A percentile compares a stretch with the other conserved stretches of the same genome.
These are phyloP conservation scores for Fragaria iinumae DNA, from an alignment of 306 rosid species.

Conservation along the genomic window DNA sequence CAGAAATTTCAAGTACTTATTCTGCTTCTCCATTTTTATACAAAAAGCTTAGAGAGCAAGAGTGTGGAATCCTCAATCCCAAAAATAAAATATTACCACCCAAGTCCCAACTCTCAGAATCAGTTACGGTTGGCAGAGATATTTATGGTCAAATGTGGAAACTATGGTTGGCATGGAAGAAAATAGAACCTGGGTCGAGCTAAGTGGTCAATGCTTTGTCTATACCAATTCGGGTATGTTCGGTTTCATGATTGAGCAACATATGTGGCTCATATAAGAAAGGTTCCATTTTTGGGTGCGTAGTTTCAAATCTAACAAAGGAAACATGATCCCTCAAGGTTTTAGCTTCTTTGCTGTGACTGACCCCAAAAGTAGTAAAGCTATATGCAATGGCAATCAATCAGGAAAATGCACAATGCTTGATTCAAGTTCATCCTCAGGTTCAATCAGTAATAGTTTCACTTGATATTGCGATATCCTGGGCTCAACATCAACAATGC, in stretches of 20 bases:
- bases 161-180: slow-evolving; percentile 1
- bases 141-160: not conserved
- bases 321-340: not conserved
- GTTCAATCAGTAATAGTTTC: not conserved
- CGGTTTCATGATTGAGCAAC: not conserved
- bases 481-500: not conserved
- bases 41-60: not conserved
- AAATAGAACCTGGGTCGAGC: slow-evolving; percentile 6
- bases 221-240: slow-evolving; percentile 8
- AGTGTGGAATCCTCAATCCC: not conserved
- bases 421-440: not conserved
- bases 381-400: not conserved
- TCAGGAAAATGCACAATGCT: not conserved
- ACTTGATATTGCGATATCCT: not conserved
- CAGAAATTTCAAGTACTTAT: not conserved
- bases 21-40: slow-evolving; percentile 5
- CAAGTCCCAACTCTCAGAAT: not conserved
- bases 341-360: not conserved
- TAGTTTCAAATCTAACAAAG: not conserved
- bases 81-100: not conserved
- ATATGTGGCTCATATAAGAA: slow-evolving; percentile 13
- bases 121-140: slow-evolving; percentile 14
- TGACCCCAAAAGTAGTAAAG: not conserved
- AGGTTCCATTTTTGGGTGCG: slow-evolving; percentile 1
- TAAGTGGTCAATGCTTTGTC: slow-evolving; percentile 12